phyloP scores from a whole-genome alignment of 2,329 filamentous ascomycete genomes.

The Penicillium sp. region DNA sequence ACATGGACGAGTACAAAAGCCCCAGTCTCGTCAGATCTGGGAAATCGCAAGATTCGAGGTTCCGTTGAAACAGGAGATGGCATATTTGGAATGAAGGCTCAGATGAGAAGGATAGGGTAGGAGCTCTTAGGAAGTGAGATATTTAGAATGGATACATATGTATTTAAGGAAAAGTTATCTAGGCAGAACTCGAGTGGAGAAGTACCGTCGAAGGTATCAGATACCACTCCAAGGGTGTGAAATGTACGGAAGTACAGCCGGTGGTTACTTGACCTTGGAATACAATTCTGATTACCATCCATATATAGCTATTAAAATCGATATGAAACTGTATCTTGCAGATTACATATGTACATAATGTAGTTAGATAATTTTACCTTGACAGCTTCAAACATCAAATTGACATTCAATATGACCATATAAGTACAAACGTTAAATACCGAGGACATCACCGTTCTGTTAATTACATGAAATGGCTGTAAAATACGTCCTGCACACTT shows the following conservation, averaged over 20 bases:
- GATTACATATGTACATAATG: too few species aligned
- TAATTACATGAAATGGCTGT: background rate
- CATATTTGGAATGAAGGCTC: conserved; percentile 5
- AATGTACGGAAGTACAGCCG: background rate
- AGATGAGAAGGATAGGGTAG: conserved; percentile 3
- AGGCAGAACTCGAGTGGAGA: background rate
- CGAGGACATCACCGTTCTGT: background rate
- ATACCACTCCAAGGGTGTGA: background rate
- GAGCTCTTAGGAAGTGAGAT: background rate
- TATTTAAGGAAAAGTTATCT: background rate
- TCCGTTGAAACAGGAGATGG: conserved; percentile 10
- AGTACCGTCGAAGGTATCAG: background rate
- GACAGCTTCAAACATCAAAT: too few species aligned
- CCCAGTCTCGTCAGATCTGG: conserved; percentile 42
- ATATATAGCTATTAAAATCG: too few species aligned
- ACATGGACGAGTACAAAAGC: conserved; percentile 52
- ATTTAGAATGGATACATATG: too few species aligned
- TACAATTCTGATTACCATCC: too few species aligned
- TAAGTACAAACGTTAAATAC: background rate
- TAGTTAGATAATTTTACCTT: too few species aligned
- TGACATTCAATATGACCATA: too few species aligned
- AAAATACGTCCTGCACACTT: background rate
- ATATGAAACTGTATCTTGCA: too few species aligned
- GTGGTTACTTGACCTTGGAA: too few species aligned
- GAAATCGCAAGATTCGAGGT: conserved; percentile 47